Percentiles rank a stretch among this genome's conserved stretches.
Evolutionary conservation across 768 basidiomycete species (phyloP).

Genomic region (Rhizopogon sp.): DNA sequence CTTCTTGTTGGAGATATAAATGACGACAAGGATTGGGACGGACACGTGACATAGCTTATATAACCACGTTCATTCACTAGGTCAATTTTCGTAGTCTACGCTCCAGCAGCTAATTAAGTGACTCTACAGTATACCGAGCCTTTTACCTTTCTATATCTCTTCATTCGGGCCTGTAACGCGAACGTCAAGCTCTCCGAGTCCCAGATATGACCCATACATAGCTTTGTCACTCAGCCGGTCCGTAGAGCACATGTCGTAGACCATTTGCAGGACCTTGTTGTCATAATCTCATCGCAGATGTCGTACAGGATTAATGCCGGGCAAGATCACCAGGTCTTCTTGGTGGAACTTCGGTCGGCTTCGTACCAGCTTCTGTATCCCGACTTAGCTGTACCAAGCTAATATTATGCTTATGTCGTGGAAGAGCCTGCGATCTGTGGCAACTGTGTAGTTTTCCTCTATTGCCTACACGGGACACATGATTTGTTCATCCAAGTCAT

Average conservation of each 20-base stretch:
- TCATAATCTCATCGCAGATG: neutral
- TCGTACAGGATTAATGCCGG: neutral
- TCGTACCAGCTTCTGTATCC: neutral
- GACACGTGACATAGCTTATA: no score
- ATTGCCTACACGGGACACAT: no score
- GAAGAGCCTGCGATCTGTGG: neutral
- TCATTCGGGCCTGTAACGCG: neutral
- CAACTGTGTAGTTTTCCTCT: neutral
- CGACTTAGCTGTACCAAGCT: neutral
- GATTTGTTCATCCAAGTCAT: neutral
- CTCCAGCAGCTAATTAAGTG: no score
- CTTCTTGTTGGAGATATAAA: no score
- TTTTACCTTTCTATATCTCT: no score
- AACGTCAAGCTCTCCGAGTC: neutral
- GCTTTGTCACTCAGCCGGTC: neutral
- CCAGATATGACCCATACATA: neutral
- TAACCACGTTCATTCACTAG: no score
- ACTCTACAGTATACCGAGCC: no score
- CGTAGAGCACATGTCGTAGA: neutral
- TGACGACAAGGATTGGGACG: no score
- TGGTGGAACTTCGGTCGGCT: neutral
- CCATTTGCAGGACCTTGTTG: neutral
- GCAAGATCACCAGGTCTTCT: neutral
- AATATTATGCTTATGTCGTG: neutral
- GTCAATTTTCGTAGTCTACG: no score